These are phyloP conservation scores for Pharus latifolius DNA, from an alignment of 176 grass and related monocot species.

Conservation along the genomic window DNA sequence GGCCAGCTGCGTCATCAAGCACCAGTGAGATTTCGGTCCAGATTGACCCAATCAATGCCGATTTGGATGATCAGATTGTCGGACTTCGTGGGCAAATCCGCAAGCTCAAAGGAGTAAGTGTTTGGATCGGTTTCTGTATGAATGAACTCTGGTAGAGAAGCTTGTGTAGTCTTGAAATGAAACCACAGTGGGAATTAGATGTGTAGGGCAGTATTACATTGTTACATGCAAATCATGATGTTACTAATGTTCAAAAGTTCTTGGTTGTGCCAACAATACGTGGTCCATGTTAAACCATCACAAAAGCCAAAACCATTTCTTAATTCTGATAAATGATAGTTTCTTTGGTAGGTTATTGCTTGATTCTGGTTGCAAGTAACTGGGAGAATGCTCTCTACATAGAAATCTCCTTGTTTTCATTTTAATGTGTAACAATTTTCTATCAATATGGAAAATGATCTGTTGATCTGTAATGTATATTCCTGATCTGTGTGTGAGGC, in stretches of 20 bases:
- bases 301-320: no score
- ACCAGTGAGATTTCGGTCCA: constrained; percentile 60
- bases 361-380: no score
- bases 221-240: not conserved
- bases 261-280: not conserved
- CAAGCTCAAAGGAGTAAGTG: constrained; percentile 55
- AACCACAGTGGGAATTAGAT: not conserved
- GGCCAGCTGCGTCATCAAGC: constrained; percentile 28
- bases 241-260: not conserved
- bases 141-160: not conserved
- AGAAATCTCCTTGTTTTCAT: no score
- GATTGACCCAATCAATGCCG: constrained; percentile 61
- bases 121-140: not conserved
- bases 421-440: no score
- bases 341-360: no score
- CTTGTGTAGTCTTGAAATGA: not conserved
- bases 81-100: constrained; percentile 44
- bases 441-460: no score
- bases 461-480: no score
- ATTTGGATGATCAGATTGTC: constrained; percentile 61
- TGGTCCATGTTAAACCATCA: no score
- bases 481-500: no score
- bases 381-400: no score
- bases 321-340: no score
- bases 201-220: not conserved